phyloP scores from a whole-genome alignment of 2,329 filamentous ascomycete genomes.

The Hortaea werneckii region DNA sequence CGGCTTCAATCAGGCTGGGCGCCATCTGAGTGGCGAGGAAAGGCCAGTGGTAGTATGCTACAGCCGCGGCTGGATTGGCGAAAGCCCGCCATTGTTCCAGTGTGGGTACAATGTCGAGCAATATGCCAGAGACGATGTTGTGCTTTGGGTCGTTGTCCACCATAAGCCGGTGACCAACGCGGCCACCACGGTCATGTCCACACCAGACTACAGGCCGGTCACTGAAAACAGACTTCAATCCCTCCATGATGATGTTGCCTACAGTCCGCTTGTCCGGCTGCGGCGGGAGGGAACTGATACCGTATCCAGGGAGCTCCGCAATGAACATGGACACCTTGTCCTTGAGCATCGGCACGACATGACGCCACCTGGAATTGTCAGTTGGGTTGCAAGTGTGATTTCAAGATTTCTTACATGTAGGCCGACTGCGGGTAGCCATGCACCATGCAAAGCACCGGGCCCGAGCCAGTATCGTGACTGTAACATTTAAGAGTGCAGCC shows the following conservation, averaged over 20 bases:
- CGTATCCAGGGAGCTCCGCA: conserved; percentile 40
- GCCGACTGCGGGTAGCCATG: conserved; percentile 39
- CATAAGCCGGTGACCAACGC: conserved; percentile 40
- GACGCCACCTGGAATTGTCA: conserved; percentile 15
- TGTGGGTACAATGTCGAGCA: conserved; percentile 43
- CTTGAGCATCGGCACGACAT: conserved; percentile 30
- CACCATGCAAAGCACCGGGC: conserved; percentile 32
- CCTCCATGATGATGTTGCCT: conserved; percentile 34
- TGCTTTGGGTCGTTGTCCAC: conserved; percentile 30
- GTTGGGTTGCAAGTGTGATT: not conserved
- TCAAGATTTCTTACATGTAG: conserved; percentile 21
- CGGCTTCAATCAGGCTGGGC: conserved; percentile 33
- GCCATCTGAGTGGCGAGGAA: conserved; percentile 40
- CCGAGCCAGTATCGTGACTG: conserved; percentile 20
- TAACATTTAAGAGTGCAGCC: conserved; percentile 25
- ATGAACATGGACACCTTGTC: conserved; percentile 35
- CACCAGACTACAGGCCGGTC: conserved; percentile 33
- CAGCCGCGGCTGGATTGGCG: conserved; percentile 26
- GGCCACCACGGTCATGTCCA: conserved; percentile 42
- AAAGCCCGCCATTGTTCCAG: conserved; percentile 36
- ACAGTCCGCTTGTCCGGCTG: conserved; percentile 30
- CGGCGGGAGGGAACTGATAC: conserved; percentile 29
- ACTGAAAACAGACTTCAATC: conserved; percentile 26
- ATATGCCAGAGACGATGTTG: conserved; percentile 29
- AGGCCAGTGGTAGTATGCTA: conserved; percentile 41